phyloP scores from a whole-genome alignment of 352 stramenopile genomes.

The Phytophthora crassamura region DNA sequence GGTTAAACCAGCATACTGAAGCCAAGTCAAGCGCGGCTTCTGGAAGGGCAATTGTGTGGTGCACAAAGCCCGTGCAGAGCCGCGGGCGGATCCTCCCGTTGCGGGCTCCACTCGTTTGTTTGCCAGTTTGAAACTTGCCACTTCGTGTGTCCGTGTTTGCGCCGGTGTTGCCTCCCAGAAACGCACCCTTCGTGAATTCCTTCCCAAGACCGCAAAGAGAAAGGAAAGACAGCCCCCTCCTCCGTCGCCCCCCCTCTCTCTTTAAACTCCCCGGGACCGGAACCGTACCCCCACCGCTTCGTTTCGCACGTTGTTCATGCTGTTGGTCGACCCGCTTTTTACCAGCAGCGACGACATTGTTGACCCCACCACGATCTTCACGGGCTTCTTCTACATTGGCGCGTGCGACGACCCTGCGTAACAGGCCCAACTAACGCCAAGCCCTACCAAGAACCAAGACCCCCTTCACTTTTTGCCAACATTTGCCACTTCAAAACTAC shows the following conservation, averaged over 20 bases:
- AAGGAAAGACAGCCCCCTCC: slow-evolving; percentile 28
- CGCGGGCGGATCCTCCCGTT: slow-evolving; percentile 21
- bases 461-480: slow-evolving; percentile 10
- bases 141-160: neutral
- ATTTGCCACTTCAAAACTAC: slow-evolving; percentile 5
- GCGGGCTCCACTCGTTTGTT: slow-evolving; percentile 30
- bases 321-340: slow-evolving; percentile 75
- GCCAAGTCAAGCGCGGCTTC: too few species aligned
- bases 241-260: slow-evolving; percentile 16
- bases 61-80: neutral
- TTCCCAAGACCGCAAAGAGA: slow-evolving; percentile 9
- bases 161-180: slow-evolving; percentile 1
- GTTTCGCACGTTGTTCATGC: slow-evolving; percentile 72
- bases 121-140: slow-evolving; percentile 39
- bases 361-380: slow-evolving; percentile 90
- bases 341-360: slow-evolving; percentile 87
- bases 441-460: neutral
- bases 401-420: slow-evolving; percentile 90
- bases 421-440: slow-evolving; percentile 40
- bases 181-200: neutral
- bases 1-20: too few species aligned
- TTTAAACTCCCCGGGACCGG: slow-evolving; percentile 16
- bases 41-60: too few species aligned
- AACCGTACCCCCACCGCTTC: slow-evolving; percentile 25
- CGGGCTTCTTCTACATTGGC: slow-evolving; percentile 91